Percentiles rank a stretch among this genome's conserved stretches.
These are phyloP conservation scores for Sporodiniella umbellata DNA, from an alignment of 371 early-diverging fungal genomes.

Conservation along the genomic window DNA sequence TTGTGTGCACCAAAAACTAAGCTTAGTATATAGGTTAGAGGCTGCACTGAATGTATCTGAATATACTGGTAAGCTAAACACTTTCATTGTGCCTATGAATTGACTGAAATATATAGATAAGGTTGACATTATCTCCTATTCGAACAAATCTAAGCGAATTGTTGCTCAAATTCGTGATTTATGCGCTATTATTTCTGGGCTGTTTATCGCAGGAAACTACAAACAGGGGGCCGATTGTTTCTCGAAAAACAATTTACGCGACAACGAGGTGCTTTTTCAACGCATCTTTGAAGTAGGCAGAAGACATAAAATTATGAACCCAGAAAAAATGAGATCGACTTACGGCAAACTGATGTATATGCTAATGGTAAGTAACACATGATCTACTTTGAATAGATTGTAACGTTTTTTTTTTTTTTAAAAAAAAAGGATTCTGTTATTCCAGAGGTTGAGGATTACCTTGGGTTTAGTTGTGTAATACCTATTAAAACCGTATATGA, in stretches of 20 bases:
- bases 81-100: not conserved
- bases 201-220: conserved; percentile 81
- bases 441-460: conserved; percentile 81
- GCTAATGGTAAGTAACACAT: conserved; percentile 56
- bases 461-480: conserved; percentile 76
- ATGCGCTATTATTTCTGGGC: conserved; percentile 90
- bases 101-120: conserved; percentile 77
- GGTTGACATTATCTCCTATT: conserved; percentile 84
- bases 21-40: conserved; percentile 75
- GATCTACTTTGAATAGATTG: not conserved
- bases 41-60: conserved; percentile 91
- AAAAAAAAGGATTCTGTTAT: conserved; percentile 90
- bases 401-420: not conserved
- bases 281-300: conserved; percentile 94
- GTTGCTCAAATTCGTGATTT: conserved; percentile 93
- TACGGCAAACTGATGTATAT: conserved; percentile 96
- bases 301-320: conserved; percentile 96
- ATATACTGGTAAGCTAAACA: conserved; percentile 33
- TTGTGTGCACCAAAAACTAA: too few species aligned
- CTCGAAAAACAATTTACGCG: conserved; percentile 76
- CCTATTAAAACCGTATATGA: conserved; percentile 88
- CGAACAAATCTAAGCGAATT: conserved; percentile 85
- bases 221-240: conserved; percentile 87
- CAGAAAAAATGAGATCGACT: conserved; percentile 92
- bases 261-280: conserved; percentile 88